Evolutionary conservation across 139 green algal genomes (phyloP), one percentile per base, ranked within the genome.

Genomic region (Tetraselmis striata): DNA sequence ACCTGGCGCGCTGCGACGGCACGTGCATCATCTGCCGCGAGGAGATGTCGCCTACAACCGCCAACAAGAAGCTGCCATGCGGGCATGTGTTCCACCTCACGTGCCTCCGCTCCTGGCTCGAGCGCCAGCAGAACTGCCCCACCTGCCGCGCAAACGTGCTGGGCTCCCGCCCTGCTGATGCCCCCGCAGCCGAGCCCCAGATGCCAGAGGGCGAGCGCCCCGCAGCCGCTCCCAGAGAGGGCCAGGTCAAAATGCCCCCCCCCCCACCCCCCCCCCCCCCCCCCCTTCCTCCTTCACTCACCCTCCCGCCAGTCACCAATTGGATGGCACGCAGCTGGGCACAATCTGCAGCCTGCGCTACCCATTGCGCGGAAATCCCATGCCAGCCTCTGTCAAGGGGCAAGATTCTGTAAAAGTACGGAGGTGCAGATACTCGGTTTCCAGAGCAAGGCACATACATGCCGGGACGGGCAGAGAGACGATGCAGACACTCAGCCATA

Each of bases 11-110:
- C 30, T 91, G 88, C 30, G 95, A 99, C 84, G 88, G 90, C 58
- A 90, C 95, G 75, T 99, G 97, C 93, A 98, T 99, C 88, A 98
- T 99, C 84, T 99, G 97, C 91, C 86, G 95, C 1, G 95, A 98
- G 80, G 95, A 98, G 81, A 97, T 98, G 95, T 79, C 59, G 28
- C 74, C 85, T 22, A 84, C 26, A 1, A 78, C 80, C 18, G 29
- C 82, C 59, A 94, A 94, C 88, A 99, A 99, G 91, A 95, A 96
- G 86, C 92, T 99, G 75, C 80, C 86, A 31, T 99, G 97, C 84
- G 86, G 88, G 26, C 97, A 99, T 79, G 89, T 96, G 26, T 99
- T 99, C 88, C 97, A 99, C 85, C 45, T 98, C 81, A 92, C 97
- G 85, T 99, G 96, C 90, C 89, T 99, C 18, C 91, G 92, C 81